Evolutionary conservation across 108 stramenopile species (phyloP), one percentile per base, ranked within the genome.

Genomic region (Skeletonema potamos): DNA sequence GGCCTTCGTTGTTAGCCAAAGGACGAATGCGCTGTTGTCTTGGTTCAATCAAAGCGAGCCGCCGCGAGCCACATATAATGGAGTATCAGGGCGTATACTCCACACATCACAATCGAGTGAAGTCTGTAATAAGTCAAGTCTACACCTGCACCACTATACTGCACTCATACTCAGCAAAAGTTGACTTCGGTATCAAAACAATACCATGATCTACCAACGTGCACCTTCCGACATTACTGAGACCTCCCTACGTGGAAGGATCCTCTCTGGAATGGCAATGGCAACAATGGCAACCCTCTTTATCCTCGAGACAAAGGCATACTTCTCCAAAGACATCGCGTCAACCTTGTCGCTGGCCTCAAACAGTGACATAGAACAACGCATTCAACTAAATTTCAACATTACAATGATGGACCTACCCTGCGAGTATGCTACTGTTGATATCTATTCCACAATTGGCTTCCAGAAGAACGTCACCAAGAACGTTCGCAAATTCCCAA

Each of bases 351-450:
- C 48, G 22, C 48, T 79, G 54, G 62, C 55, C 82, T 39, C 70
- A 22, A 62, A 72, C 26, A 67, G 27, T 12, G 46, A 88, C 46
- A 64, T 72, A 5, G 90, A 89, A 44, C 26, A 58, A 10, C 61
- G 63, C 11, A 68, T 96, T 36, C 86, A 87, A 48, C 58, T 96
- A 17, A 96, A 95, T 72, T 96, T 96, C 82, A 93, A 96, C 62
- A 89, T 96, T 22, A 93, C 96, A 41, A 90, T 92, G 92, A 77
- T 89, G 83, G 91, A 92, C 69, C 48, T 96, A 29, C 84, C 82
- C 29, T 96, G 96, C 62, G 93, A 95, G 6, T 92, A 85, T 58
- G 87, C 91, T 2, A 83, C 90, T n/a, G 76, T 96, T 41, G 93
- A 93, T 74, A 85, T 92, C 27, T 86, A 58, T 30, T 72, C 77